A percentile compares a stretch with the other conserved stretches of the same genome.
Conservation (phyloP, 495 filamentous ascomycete species). For the Diplogelasinospora grovesii region DNA sequence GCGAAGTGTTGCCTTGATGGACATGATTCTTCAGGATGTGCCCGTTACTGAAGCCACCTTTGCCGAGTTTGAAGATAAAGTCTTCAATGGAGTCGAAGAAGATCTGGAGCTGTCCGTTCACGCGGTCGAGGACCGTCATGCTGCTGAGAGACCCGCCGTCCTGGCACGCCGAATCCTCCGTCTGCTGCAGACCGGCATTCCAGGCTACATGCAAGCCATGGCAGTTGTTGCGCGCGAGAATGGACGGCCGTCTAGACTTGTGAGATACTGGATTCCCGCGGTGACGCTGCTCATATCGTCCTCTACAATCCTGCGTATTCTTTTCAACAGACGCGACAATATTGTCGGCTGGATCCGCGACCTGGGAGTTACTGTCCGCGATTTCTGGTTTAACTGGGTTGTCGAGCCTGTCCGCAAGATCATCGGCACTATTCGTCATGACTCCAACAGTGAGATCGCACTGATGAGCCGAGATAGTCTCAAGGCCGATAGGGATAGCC, state of each 20-base stretch:
- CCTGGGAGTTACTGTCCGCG: slow-evolving; percentile 66
- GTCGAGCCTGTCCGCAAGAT: slow-evolving; percentile 75
- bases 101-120: slow-evolving; percentile 48
- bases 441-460: slow-evolving; percentile 82
- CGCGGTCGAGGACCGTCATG: slow-evolving; percentile 25
- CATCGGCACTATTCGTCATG: slow-evolving; percentile 85
- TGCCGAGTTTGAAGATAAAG: slow-evolving; percentile 67
- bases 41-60: slow-evolving; percentile 48
- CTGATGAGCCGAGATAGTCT: slow-evolving; percentile 91
- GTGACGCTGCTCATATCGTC: slow-evolving; percentile 64
- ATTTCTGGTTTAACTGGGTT: slow-evolving; percentile 96
- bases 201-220: slow-evolving; percentile 50
- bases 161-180: slow-evolving; percentile 61
- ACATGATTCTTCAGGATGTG: slow-evolving; percentile 58
- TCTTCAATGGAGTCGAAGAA: slow-evolving; percentile 57
- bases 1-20: slow-evolving; percentile 71
- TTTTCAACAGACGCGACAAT: slow-evolving; percentile 62
- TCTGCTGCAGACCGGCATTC: slow-evolving; percentile 55
- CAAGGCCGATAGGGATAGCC: slow-evolving; percentile 77
- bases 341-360: slow-evolving; percentile 70
- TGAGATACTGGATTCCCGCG: slow-evolving; percentile 83
- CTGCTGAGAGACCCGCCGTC: slow-evolving; percentile 41
- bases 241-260: slow-evolving; percentile 67
- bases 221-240: slow-evolving; percentile 44
- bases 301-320: slow-evolving; percentile 69